These are phyloP conservation scores for Debaryomyces fabryi DNA, from an alignment of 1,139 yeast genomes.

Conservation along the genomic window DNA sequence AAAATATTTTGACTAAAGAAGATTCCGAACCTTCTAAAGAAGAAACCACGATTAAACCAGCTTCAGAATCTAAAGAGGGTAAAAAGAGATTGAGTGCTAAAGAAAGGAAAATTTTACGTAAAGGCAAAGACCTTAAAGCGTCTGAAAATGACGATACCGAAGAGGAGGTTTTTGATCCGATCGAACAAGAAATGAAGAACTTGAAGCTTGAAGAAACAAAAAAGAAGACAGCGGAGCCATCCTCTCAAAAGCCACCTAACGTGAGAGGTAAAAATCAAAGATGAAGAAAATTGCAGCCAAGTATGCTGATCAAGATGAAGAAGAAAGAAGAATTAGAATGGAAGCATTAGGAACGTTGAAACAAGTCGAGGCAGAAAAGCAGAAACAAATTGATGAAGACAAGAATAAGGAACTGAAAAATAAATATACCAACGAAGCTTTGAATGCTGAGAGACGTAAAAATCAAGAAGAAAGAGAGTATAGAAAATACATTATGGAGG, in stretches of 20 bases:
- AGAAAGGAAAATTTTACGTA: slow-evolving; percentile 11
- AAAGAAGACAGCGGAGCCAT: slow-evolving; percentile 10
- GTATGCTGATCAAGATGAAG: slow-evolving; percentile 91
- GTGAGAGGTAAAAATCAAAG: slow-evolving; percentile 84
- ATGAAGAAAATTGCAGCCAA: slow-evolving; percentile 79
- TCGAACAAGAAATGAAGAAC: slow-evolving; percentile 15
- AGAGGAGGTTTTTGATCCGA: slow-evolving; percentile 18
- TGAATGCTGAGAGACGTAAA: slow-evolving; percentile 38
- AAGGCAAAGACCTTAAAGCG: slow-evolving; percentile 8
- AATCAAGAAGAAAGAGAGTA: slow-evolving; percentile 56
- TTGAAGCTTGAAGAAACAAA: slow-evolving; percentile 12
- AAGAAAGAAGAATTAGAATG: slow-evolving; percentile 74
- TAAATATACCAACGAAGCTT: slow-evolving; percentile 30
- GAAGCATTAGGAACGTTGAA: slow-evolving; percentile 82
- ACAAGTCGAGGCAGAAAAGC: slow-evolving; percentile 52
- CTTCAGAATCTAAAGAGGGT: slow-evolving; percentile 7
- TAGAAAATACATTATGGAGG: slow-evolving; percentile 45
- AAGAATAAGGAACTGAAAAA: slow-evolving; percentile 34
- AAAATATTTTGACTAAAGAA: slow-evolving; percentile 14
- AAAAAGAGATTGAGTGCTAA: slow-evolving; percentile 13
- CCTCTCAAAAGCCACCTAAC: slow-evolving; percentile 29
- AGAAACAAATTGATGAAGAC: slow-evolving; percentile 22
- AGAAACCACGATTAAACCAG: slow-evolving; percentile 4
- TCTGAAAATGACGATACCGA: slow-evolving; percentile 7
- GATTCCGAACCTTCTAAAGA: slow-evolving; percentile 11